phyloP scores from a whole-genome alignment of 2,329 filamentous ascomycete species.

The Lasiodiplodia hormozganensis region DNA sequence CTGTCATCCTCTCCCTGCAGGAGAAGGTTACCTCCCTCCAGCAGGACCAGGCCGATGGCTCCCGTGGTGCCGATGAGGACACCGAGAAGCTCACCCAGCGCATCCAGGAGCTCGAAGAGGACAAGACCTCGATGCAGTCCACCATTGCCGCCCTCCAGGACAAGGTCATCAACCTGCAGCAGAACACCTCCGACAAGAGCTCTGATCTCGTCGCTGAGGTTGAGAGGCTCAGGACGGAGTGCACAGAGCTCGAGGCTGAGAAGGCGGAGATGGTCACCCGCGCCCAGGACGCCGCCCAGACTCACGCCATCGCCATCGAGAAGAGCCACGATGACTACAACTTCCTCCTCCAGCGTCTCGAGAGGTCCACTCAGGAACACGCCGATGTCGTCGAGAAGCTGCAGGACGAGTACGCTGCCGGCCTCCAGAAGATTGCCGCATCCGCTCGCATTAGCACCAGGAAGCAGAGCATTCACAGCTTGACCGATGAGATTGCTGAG shows the following conservation, averaged over 20 bases:
- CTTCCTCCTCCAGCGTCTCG: conserved; percentile 19
- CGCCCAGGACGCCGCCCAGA: conserved; percentile 16
- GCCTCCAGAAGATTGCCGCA: conserved; percentile 14
- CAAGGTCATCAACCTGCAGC: conserved; percentile 24
- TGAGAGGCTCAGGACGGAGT: conserved; percentile 17
- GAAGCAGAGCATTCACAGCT: conserved; percentile 19
- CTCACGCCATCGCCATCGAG: conserved; percentile 11
- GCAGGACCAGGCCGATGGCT: conserved; percentile 18
- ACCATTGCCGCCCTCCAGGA: conserved; percentile 26
- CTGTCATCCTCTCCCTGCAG: conserved; percentile 18
- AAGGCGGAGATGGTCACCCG: conserved; percentile 14
- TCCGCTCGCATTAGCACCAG: conserved; percentile 17
- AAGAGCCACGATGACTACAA: conserved; percentile 14
- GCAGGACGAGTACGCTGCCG: conserved; percentile 7
- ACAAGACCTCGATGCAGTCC: conserved; percentile 23
- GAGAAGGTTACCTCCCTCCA: conserved; percentile 10
- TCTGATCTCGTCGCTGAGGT: conserved; percentile 25
- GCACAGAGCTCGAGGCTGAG: conserved; percentile 19
- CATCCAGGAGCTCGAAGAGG: conserved; percentile 23
- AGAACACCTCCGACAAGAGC: conserved; percentile 18
- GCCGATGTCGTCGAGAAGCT: conserved; percentile 11
- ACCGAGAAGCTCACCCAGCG: conserved; percentile 5
- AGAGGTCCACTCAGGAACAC: neutral
- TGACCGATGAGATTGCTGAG: conserved; percentile 14
- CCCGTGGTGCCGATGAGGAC: neutral